These are phyloP conservation scores for Tephrocybe sp. DNA, from an alignment of 768 basidiomycete species.

Conservation along the genomic window DNA sequence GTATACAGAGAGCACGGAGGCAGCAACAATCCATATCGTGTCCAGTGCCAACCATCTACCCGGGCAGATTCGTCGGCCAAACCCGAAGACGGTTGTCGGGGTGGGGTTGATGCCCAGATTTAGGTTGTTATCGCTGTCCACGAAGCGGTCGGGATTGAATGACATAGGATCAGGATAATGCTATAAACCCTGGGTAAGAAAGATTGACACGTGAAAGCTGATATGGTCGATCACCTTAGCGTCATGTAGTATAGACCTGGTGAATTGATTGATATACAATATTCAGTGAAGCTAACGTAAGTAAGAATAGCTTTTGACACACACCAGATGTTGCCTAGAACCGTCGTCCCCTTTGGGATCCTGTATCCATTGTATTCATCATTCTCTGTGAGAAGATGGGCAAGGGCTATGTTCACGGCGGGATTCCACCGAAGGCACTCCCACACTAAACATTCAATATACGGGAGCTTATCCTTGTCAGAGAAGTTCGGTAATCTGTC, in stretches of 20 bases:
- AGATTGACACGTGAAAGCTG: neutral
- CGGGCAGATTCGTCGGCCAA: conserved; percentile 11
- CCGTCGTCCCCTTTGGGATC: conserved; percentile 15
- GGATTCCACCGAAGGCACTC: conserved; percentile 35
- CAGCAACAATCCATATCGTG: conserved; percentile 11
- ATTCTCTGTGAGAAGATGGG: conserved; percentile 9
- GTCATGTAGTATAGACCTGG: conserved; percentile 9
- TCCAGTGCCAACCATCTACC: conserved; percentile 9
- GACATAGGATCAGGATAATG: conserved; percentile 11
- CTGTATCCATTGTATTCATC: conserved; percentile 13
- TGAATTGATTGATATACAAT: neutral
- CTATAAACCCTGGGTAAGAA: neutral
- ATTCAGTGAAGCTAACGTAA: neutral
- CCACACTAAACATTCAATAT: conserved; percentile 32
- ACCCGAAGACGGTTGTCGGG: conserved; percentile 12
- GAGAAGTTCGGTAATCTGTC: conserved; percentile 38
- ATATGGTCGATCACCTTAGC: conserved; percentile 1
- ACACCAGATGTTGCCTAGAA: conserved; percentile 14
- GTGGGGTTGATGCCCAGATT: neutral
- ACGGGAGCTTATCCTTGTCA: conserved; percentile 36
- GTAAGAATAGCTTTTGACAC: neutral
- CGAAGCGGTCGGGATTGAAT: conserved; percentile 11
- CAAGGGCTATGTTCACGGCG: conserved; percentile 12
- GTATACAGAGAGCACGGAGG: conserved; percentile 9
- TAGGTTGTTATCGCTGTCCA: conserved; percentile 3